phyloP scores from a whole-genome alignment of 2,329 filamentous ascomycete species.

The Nothophoma quercina region DNA sequence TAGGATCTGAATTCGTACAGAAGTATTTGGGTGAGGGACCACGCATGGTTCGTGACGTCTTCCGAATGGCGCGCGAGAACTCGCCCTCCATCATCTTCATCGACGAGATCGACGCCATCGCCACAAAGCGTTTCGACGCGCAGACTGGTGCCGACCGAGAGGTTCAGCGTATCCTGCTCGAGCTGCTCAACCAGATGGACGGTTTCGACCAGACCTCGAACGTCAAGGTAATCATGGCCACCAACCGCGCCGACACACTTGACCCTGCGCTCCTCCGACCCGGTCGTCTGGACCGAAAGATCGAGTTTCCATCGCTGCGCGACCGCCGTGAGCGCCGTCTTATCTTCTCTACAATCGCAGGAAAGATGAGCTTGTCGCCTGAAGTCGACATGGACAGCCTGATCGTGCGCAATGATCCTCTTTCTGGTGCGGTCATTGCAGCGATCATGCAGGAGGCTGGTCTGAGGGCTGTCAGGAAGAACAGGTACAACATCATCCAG shows the following conservation, averaged over 20 bases:
- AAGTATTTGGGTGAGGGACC: conserved; percentile 98
- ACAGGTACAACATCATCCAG: conserved; percentile 99
- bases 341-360: conserved; percentile 96
- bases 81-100: conserved; percentile 99
- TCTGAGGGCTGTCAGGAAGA: conserved; percentile 92
- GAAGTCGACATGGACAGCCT: conserved; percentile 96
- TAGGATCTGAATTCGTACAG: conserved; percentile 97
- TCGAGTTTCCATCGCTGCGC: conserved; percentile 94
- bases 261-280: conserved; percentile 94
- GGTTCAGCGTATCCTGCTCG: conserved; percentile 96
- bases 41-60: conserved; percentile 98
- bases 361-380: conserved; percentile 95
- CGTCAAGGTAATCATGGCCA: conserved; percentile 99
- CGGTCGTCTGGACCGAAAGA: conserved; percentile 95
- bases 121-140: conserved; percentile 98
- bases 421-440: conserved; percentile 94
- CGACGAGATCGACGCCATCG: conserved; percentile 98
- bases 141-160: conserved; percentile 98
- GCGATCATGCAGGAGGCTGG: conserved; percentile 99
- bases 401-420: conserved; percentile 94
- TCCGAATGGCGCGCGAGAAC: conserved; percentile 98
- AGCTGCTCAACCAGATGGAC: conserved; percentile 99
- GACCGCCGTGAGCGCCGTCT: conserved; percentile 93
- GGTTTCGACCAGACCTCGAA: conserved; percentile 99
- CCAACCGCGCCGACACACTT: conserved; percentile 95